Evolutionary conservation across 225 moss, liverwort and hornwort species (phyloP).

Genomic region (Asterella californica): DNA sequence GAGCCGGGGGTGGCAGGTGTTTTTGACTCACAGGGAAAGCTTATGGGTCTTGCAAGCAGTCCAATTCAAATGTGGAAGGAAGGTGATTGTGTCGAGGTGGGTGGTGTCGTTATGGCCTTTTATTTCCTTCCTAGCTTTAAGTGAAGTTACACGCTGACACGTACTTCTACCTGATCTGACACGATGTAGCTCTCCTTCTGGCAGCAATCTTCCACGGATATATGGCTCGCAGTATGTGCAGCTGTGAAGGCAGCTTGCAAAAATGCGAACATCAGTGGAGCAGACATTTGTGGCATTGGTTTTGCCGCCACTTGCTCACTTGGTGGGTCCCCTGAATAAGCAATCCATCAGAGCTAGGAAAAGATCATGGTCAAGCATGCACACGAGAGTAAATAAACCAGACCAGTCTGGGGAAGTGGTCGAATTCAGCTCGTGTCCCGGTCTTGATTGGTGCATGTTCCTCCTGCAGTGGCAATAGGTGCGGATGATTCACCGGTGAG

Average conservation of each 20-base stretch:
- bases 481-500: constrained; percentile 91
- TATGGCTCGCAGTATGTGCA: constrained; percentile 95
- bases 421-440: not conserved
- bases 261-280: constrained; percentile 60
- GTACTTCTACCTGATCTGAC: constrained; percentile 3
- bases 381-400: not conserved
- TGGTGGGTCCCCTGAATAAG: constrained; percentile 42
- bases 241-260: constrained; percentile 88
- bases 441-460: not conserved
- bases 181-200: constrained; percentile 1
- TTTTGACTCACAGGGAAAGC: constrained; percentile 76
- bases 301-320: constrained; percentile 97
- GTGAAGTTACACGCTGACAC: not conserved
- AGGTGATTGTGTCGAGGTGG: constrained; percentile 72
- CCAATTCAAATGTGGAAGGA: constrained; percentile 99
- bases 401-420: not conserved
- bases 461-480: constrained; percentile 75
- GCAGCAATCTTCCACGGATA: constrained; percentile 97
- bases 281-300: constrained; percentile 85
- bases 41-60: constrained; percentile 67
- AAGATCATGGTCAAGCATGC: not conserved
- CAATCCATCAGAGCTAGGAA: not conserved
- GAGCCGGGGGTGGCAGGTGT: constrained; percentile 49
- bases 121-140: too few species aligned
- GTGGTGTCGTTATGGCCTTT: not conserved